phyloP scores from a whole-genome alignment of 202 grass and related monocot genomes.

The Schoenoplectus triqueter region DNA sequence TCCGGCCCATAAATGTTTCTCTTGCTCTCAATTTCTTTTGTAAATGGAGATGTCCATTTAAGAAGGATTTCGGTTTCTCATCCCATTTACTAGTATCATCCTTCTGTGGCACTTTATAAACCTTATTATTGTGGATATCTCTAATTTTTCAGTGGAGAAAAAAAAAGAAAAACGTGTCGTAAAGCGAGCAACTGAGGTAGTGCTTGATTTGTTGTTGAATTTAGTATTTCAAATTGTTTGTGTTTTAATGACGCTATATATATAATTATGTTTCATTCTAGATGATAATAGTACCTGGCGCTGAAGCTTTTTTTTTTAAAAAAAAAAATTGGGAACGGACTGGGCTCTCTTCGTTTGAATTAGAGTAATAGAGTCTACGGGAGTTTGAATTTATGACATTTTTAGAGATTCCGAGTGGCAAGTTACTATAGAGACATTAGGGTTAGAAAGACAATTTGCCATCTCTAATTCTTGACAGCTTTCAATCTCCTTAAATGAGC shows the following conservation, averaged over 20 bases:
- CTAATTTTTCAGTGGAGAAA: not conserved
- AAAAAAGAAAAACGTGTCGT: not conserved
- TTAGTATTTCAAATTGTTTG: slow-evolving; percentile 1
- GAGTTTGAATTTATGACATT: too few relatives aligned
- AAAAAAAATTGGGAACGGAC: too few relatives aligned
- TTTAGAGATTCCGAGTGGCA: too few relatives aligned
- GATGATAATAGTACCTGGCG: too few relatives aligned
- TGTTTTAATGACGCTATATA: not conserved
- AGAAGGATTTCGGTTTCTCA: slow-evolving; percentile 13
- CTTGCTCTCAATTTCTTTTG: not conserved
- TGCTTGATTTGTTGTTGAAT: slow-evolving; percentile 4
- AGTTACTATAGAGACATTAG: too few relatives aligned
- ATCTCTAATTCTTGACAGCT: too few relatives aligned
- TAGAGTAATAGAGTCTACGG: too few relatives aligned
- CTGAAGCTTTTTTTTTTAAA: too few relatives aligned
- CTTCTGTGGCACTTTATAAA: not conserved
- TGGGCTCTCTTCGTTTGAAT: too few relatives aligned
- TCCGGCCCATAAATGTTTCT: not conserved
- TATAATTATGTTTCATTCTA: not conserved
- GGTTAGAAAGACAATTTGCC: too few relatives aligned
- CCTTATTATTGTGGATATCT: slow-evolving; percentile 12
- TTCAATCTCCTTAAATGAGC: too few relatives aligned
- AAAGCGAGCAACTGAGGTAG: not conserved
- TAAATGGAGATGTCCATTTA: slow-evolving; percentile 28
- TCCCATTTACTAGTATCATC: not conserved